These are phyloP conservation scores for Blepharisma japonicum DNA, from an alignment of 73 alveolate genomes.

Conservation along the genomic window DNA sequence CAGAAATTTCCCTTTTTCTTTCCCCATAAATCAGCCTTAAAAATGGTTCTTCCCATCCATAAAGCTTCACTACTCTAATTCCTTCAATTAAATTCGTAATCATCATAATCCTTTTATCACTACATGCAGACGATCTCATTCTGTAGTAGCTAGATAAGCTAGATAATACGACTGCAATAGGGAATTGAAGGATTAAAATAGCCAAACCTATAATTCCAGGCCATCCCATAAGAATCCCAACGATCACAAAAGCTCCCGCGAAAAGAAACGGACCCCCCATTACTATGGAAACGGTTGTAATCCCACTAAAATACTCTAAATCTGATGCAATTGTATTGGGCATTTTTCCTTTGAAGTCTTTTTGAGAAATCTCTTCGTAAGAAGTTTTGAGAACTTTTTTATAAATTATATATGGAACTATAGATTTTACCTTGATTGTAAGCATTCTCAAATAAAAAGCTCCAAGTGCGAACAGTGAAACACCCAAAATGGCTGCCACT, in stretches of 20 bases:
- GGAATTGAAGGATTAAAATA: neutral
- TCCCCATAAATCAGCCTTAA: neutral
- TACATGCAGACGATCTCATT: neutral
- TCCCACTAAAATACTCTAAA: neutral
- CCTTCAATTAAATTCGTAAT: slow-evolving; percentile 43
- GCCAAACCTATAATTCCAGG: neutral
- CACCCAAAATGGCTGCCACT: too few relatives aligned
- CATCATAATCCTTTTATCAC: slow-evolving; percentile 40
- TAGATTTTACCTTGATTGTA: neutral
- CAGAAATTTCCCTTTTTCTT: slow-evolving; percentile 26
- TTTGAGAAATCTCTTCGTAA: neutral
- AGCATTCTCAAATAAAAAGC: neutral
- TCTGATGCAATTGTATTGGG: neutral
- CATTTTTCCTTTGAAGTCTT: neutral
- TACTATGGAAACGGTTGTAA: neutral
- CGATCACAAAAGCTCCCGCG: neutral
- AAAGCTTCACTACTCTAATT: slow-evolving; percentile 43
- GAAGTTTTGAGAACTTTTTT: neutral
- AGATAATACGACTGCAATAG: neutral
- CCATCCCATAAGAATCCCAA: neutral
- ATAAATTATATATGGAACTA: neutral
- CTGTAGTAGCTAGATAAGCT: neutral
- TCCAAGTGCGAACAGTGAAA: too few relatives aligned
- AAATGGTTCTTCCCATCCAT: slow-evolving; percentile 55
- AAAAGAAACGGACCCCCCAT: neutral